Evolutionary conservation across 768 basidiomycete genomes (phyloP).

Genomic region (Auriscalpium vulgare): DNA sequence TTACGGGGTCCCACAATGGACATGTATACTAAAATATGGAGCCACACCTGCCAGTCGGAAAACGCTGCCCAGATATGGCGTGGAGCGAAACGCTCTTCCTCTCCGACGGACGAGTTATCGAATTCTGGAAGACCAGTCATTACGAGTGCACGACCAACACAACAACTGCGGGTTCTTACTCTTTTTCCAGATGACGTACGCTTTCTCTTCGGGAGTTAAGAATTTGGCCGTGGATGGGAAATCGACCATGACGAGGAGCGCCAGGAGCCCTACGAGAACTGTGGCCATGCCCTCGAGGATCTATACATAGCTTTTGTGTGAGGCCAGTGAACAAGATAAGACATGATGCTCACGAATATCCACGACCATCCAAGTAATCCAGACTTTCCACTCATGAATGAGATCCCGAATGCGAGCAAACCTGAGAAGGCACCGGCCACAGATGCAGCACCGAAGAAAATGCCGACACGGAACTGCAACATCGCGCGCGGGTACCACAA

Average conservation of each 20-base stretch:
- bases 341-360: constrained; percentile 22
- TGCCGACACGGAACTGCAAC: constrained; percentile 24
- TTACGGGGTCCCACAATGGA: constrained; percentile 50
- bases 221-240: constrained; percentile 52
- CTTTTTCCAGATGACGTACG: constrained; percentile 46
- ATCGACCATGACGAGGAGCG: constrained; percentile 51
- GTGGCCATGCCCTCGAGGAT: constrained; percentile 62
- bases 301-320: constrained; percentile 20
- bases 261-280: constrained; percentile 44
- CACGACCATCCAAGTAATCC: constrained; percentile 25
- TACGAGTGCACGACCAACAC: not conserved
- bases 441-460: constrained; percentile 29
- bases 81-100: constrained; percentile 52
- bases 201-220: constrained; percentile 51
- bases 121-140: constrained; percentile 30
- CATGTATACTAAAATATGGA: constrained; percentile 52
- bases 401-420: constrained; percentile 28
- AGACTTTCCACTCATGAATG: constrained; percentile 25
- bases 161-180: constrained; percentile 27
- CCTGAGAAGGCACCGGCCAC: constrained; percentile 22
- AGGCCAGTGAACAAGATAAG: not conserved
- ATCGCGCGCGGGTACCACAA: constrained; percentile 27
- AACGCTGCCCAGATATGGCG: constrained; percentile 47
- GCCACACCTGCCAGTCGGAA: constrained; percentile 60
- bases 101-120: constrained; percentile 47